Evolutionary conservation across 306 rosid genomes (phyloP).

Genomic region (Quercus alba): DNA sequence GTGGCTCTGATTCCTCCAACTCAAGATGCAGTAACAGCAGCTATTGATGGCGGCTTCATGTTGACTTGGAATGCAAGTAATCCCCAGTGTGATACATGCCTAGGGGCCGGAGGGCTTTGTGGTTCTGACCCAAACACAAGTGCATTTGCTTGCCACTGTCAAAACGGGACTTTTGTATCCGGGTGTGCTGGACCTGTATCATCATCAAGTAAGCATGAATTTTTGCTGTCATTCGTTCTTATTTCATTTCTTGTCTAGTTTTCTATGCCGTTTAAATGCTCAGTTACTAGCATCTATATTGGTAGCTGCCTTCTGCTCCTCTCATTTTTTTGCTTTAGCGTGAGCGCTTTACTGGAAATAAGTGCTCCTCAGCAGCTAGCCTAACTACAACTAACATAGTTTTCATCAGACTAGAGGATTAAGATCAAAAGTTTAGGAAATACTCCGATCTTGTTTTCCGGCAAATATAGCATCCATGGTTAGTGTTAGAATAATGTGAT

Average conservation of each 20-base stretch:
- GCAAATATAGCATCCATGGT: not conserved
- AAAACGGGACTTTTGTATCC: slow-evolving; percentile 15
- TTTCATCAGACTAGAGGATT: not conserved
- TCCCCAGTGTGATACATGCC: slow-evolving; percentile 38
- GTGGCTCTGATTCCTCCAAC: slow-evolving; percentile 1
- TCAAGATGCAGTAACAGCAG: not conserved
- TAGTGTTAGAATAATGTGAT: not conserved
- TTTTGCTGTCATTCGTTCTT: not conserved
- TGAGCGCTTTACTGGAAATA: not conserved
- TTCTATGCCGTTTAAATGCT: not conserved
- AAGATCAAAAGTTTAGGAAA: not conserved
- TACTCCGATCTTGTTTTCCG: not conserved
- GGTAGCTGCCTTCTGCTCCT: no score
- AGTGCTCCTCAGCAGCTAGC: no score
- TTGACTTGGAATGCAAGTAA: slow-evolving; percentile 46
- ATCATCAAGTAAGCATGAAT: slow-evolving; percentile 16
- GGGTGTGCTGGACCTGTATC: slow-evolving; percentile 8
- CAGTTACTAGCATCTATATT: not conserved
- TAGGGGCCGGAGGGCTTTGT: slow-evolving; percentile 42
- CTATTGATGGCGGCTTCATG: slow-evolving; percentile 41
- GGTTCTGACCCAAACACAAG: slow-evolving; percentile 27
- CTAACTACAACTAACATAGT: not conserved
- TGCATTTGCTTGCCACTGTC: slow-evolving; percentile 50
- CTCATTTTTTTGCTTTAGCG: no score
- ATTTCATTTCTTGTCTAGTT: not conserved